A percentile compares a stretch with the other conserved stretches of the same genome.
Conservation (phyloP, 306 rosid genomes). For the Styphnolobium japonicum region DNA sequence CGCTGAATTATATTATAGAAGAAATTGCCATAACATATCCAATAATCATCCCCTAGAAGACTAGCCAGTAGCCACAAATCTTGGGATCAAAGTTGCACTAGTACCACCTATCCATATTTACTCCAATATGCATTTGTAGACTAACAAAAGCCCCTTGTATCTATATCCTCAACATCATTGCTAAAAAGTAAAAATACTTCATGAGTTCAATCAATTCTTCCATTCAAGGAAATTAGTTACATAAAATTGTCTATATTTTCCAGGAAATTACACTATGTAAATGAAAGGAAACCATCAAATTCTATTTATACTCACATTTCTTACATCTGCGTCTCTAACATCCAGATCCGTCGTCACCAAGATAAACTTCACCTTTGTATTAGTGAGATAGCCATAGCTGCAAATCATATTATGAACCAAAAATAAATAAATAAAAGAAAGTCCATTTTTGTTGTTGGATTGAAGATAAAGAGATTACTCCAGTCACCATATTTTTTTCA, state of each 20-base stretch:
- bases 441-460: not conserved
- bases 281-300: slow-evolving; percentile 10
- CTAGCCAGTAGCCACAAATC: not conserved
- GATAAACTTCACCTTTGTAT: slow-evolving; percentile 93
- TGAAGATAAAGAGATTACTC: too few relatives aligned
- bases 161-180: not conserved
- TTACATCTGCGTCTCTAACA: slow-evolving; percentile 84
- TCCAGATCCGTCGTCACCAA: slow-evolving; percentile 92
- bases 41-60: not conserved
- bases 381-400: slow-evolving; percentile 92
- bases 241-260: not conserved
- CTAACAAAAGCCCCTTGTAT: not conserved
- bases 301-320: slow-evolving; percentile 65
- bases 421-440: too few relatives aligned
- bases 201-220: not conserved
- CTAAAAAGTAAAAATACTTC: not conserved
- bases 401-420: slow-evolving; percentile 4
- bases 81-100: not conserved
- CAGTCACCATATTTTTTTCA: too few relatives aligned
- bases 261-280: not conserved
- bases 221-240: not conserved
- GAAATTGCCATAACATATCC: not conserved
- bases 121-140: not conserved
- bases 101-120: not conserved
- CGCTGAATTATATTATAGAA: not conserved